Conservation (phyloP, 352 stramenopile genomes). For the Pythium biforme region DNA sequence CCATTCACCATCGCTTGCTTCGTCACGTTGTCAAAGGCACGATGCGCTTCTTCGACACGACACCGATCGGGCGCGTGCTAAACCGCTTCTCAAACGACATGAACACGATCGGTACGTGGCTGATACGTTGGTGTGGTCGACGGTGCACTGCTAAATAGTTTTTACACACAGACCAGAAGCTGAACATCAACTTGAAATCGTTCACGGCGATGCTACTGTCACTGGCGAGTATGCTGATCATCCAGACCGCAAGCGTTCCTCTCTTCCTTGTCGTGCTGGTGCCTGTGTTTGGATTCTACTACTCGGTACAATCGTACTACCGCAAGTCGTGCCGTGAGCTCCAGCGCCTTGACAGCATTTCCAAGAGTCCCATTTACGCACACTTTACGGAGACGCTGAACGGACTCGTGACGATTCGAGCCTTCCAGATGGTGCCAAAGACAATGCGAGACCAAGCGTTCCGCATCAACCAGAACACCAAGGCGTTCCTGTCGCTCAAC, state of each 20-base stretch:
- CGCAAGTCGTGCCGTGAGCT: slow-evolving; percentile 63
- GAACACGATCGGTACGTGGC: slow-evolving; percentile 48
- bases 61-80: slow-evolving; percentile 72
- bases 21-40: slow-evolving; percentile 63
- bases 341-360: slow-evolving; percentile 60
- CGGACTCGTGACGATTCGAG: slow-evolving; percentile 67
- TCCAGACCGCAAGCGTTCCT: slow-evolving; percentile 47
- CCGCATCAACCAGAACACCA: slow-evolving; percentile 66
- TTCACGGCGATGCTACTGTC: slow-evolving; percentile 50
- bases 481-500: slow-evolving; percentile 90
- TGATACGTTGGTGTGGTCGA: neutral
- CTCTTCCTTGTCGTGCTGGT: slow-evolving; percentile 52
- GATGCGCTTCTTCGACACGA: slow-evolving; percentile 88
- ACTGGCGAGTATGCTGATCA: slow-evolving; percentile 49
- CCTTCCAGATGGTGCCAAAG: slow-evolving; percentile 53
- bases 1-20: slow-evolving; percentile 64
- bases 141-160: neutral
- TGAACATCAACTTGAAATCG: slow-evolving; percentile 45
- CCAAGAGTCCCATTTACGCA: slow-evolving; percentile 88
- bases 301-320: slow-evolving; percentile 67
- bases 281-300: slow-evolving; percentile 66
- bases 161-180: slow-evolving; percentile 47
- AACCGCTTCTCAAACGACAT: slow-evolving; percentile 79
- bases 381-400: slow-evolving; percentile 90
- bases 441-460: slow-evolving; percentile 36